Evolutionary conservation across 2,329 filamentous ascomycete species (phyloP), one percentile per base, ranked within the genome.

Genomic region (Pyrenophora seminiperda): DNA sequence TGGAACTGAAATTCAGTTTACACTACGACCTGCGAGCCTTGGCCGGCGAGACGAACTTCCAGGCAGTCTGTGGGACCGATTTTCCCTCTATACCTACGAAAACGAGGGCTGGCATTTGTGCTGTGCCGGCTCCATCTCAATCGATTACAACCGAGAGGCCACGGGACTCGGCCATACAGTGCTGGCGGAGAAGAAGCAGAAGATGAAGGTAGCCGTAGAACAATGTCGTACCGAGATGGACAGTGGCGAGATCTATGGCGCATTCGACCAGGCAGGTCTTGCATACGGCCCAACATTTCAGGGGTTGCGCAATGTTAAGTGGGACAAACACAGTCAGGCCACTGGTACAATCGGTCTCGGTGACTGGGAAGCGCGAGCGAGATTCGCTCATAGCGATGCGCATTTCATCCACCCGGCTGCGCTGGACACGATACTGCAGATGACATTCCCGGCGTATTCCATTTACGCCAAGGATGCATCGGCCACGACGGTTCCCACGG

Each of bases 91-190:
- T 44, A 10, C 42, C 1, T 38, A 38, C 30, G 53, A 59, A 17
- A 41, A 45, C 5, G 47, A 54, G 1, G 24, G 32, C 6, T 72
- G 68, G 70, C 56, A 42, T 9, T 53, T 65, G 9, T 63, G 69
- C 37, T 62, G 56, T 27, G 37, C 58, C 1, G 66, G 66, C 3
- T 32, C 49, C 2, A 39, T 62, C 33, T 48, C 56, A 5, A 45
- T 65, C 1, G 46, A 59, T 6, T 39, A 48, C 18, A n/a, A 31
- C 3, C 9, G 24, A 7, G 19, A 18, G 2, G n/a, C 5, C 9
- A 10, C 40, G 4, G 27, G 7, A n/a, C 5, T 13, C 11, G 11
- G 15, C 34, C 3, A 29, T 47, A 22, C 17, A n/a, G 20, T 33
- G 11, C 4, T 20, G 15, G 5, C 29, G 7, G 17, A 24, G 13